These are phyloP conservation scores for Phaeophleospora eucalypticola DNA, from an alignment of 2,329 filamentous ascomycete genomes.

Conservation along the genomic window DNA sequence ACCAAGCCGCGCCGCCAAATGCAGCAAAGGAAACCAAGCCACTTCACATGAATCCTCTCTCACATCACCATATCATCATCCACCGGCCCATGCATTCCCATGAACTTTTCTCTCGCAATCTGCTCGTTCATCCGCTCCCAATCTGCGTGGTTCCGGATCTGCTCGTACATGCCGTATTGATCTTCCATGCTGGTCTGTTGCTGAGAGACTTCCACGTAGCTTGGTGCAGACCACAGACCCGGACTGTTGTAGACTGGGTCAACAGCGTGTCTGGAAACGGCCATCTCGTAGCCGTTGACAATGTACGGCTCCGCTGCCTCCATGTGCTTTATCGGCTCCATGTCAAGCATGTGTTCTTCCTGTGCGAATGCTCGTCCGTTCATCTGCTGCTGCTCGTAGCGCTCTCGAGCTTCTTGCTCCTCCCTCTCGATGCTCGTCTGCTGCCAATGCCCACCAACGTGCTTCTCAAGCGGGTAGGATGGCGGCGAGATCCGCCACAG, in stretches of 20 bases:
- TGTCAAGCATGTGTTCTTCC: constrained; percentile 27
- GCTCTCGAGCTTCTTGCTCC: constrained; percentile 52
- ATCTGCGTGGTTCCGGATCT: constrained; percentile 49
- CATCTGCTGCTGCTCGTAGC: constrained; percentile 47
- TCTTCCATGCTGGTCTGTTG: constrained; percentile 54
- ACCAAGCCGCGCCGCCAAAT: not conserved
- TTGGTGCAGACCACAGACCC: constrained; percentile 39
- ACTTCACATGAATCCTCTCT: not conserved
- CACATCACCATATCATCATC: constrained; percentile 33
- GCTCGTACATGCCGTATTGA: constrained; percentile 62
- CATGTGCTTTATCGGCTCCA: constrained; percentile 24
- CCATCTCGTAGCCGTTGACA: constrained; percentile 69
- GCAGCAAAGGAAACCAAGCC: too few species aligned
- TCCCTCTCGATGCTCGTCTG: constrained; percentile 53
- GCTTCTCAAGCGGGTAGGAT: constrained; percentile 42
- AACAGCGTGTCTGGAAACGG: constrained; percentile 59
- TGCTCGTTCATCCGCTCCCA: constrained; percentile 35
- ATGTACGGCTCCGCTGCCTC: constrained; percentile 72
- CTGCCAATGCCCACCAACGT: constrained; percentile 54
- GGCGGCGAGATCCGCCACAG: constrained; percentile 81
- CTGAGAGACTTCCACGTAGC: constrained; percentile 35
- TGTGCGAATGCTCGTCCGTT: constrained; percentile 13
- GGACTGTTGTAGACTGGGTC: constrained; percentile 64
- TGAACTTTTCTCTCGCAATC: constrained; percentile 17
- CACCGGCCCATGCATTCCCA: constrained; percentile 11